Base-by-base conservation (phyloP, 352 stramenopile species). In the Phytophthora fragariae region DNA sequence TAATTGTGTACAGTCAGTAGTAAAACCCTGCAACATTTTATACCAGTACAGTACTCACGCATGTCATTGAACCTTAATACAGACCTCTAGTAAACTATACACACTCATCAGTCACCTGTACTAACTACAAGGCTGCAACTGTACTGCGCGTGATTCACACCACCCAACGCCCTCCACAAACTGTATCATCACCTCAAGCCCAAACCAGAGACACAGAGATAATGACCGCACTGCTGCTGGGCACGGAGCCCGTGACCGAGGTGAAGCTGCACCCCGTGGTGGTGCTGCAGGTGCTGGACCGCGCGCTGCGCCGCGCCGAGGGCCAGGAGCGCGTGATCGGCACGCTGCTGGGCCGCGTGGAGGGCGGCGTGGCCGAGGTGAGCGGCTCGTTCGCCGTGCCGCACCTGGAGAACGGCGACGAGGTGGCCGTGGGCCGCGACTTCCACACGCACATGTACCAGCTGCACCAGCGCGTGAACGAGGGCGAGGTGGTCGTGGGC, bases 381-480 rank as follows among this genome's bases (percentile, higher is more conserved):
- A 98, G 86, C 50, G 99, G 98, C 86, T 96, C 86, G 53, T 99
- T 99, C 82, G 97, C 97, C 7, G 97, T 99, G 57, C 97, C 97
- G 62, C 97, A 99, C 80, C 82, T 98, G 33, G 98, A 99, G 84
- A 97, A 97, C 72, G 88, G 91, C 60, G 97, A 98, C 59, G 94
- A 99, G 39, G 97, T 99, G 33, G 97, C 97, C 12, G 97, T 99
- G 66, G 97, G 97, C 62, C 99, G 99, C 83, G 97, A 99, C 81
- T 99, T 98, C 78, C 97, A 99, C 84, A 97, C 97, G 74, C 92
- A 98, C 74, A 99, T 99, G 97, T 92, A 98, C 64, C 88, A 98
- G 62, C 91, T 99, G 54, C 93, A 99, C 80, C 80, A 98, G 68
- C 87, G 92, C 63, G 94, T 98, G 47, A 99, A 99, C 85, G 83